Conservation (phyloP, 1,284 basidiomycete species). For the Tetrapyrgos nigripes region DNA sequence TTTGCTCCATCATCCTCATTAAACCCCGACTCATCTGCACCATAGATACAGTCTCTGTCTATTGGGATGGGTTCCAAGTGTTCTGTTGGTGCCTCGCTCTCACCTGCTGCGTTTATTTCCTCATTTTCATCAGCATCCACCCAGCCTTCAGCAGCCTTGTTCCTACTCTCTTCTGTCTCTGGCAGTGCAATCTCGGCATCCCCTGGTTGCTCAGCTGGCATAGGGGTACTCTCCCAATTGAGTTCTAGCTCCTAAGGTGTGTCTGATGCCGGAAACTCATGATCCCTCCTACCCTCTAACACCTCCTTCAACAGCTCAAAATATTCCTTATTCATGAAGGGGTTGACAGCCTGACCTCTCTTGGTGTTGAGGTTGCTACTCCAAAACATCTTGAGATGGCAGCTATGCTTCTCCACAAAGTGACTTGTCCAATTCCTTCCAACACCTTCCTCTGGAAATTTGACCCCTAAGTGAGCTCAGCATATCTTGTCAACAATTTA, state of each 20-base stretch:
- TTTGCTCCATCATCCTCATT: conserved; percentile 1
- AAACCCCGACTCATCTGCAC: conserved; percentile 1
- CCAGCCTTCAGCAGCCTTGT: not conserved
- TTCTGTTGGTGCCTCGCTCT: not conserved
- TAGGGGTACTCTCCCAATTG: too few species aligned
- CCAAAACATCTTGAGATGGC: conserved; percentile 34
- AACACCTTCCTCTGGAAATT: conserved; percentile 38
- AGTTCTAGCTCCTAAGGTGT: too few species aligned
- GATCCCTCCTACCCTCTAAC: not conserved
- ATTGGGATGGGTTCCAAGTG: not conserved
- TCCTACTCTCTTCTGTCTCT: too few species aligned
- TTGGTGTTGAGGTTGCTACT: conserved; percentile 34
- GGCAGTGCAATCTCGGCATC: too few species aligned
- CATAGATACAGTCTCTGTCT: not conserved
- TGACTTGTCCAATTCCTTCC: conserved; percentile 43
- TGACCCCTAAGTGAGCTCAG: conserved; percentile 26
- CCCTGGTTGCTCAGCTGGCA: too few species aligned
- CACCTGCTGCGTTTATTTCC: not conserved
- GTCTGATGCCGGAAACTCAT: not conserved
- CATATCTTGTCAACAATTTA: conserved; percentile 39
- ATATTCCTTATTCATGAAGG: conserved; percentile 35
- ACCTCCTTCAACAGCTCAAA: conserved; percentile 22
- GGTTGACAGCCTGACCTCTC: conserved; percentile 43
- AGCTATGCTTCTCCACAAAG: conserved; percentile 39
- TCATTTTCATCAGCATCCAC: not conserved